phyloP scores from a whole-genome alignment of 1,284 basidiomycete genomes.

The Austroboletus niveus region DNA sequence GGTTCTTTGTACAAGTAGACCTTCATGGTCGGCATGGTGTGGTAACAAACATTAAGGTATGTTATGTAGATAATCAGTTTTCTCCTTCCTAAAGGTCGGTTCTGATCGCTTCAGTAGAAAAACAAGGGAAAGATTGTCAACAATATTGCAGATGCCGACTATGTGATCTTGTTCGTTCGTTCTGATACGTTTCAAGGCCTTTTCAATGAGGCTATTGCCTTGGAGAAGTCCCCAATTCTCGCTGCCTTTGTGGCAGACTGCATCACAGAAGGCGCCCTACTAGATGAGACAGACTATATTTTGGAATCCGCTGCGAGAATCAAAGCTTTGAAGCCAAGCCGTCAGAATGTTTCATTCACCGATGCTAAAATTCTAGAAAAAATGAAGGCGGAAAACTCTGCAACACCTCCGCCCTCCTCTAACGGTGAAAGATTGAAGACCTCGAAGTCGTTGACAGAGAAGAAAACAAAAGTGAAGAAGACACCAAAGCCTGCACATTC shows the following conservation, averaged over 20 bases:
- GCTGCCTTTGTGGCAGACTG: constrained; percentile 57
- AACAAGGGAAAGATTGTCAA: constrained; percentile 57
- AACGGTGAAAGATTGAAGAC: constrained; percentile 4
- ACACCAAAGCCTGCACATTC: background rate
- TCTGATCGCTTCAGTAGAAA: constrained; percentile 42
- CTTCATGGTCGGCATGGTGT: constrained; percentile 44
- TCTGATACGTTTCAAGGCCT: constrained; percentile 50
- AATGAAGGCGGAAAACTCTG: constrained; percentile 6
- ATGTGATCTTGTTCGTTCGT: constrained; percentile 51
- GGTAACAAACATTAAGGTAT: constrained; percentile 57
- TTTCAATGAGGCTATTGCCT: constrained; percentile 36
- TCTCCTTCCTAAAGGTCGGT: background rate
- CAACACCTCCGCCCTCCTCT: constrained; percentile 1
- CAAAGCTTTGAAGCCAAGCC: constrained; percentile 22
- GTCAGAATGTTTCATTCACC: constrained; percentile 15
- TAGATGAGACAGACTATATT: constrained; percentile 43
- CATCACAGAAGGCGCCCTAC: constrained; percentile 41
- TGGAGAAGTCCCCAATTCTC: constrained; percentile 42
- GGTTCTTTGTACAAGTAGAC: constrained; percentile 61
- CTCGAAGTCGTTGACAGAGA: constrained; percentile 1
- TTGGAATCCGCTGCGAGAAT: constrained; percentile 18
- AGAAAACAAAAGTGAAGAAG: constrained; percentile 10
- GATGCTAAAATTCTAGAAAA: constrained; percentile 10
- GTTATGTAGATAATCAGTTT: constrained; percentile 6
- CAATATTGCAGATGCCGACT: constrained; percentile 53